Conservation (phyloP, 805 yeast species). For the Yarrowia osloensis region DNA sequence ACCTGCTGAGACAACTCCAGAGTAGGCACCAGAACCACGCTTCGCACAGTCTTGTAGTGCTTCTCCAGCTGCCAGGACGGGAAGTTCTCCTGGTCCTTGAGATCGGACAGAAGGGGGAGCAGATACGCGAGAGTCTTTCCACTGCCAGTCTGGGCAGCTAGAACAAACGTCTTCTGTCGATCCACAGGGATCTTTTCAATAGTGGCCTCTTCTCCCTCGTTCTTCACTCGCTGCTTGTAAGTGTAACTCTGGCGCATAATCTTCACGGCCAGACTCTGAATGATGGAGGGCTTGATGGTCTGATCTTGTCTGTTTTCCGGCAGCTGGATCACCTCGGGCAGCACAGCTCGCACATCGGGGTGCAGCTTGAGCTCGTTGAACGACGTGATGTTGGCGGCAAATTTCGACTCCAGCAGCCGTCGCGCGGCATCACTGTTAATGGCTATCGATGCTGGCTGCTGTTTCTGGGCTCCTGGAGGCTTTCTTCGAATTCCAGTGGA, state of each 20-base stretch:
- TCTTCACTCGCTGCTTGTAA: constrained; percentile 32
- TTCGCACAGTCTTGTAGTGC: constrained; percentile 54
- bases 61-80: constrained; percentile 44
- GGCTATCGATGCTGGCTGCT: constrained; percentile 28
- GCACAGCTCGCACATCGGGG: constrained; percentile 61
- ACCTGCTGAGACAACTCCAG: constrained; percentile 87
- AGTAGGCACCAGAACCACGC: constrained; percentile 84
- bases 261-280: constrained; percentile 75
- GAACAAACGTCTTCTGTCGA: constrained; percentile 58
- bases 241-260: constrained; percentile 49
- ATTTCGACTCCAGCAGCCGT: constrained; percentile 22
- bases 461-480: constrained; percentile 26
- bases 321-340: constrained; percentile 46
- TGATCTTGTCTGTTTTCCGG: constrained; percentile 48
- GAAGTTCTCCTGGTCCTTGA: constrained; percentile 57
- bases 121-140: constrained; percentile 95
- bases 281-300: constrained; percentile 63
- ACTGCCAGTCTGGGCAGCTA: constrained; percentile 97
- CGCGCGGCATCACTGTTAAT: constrained; percentile 10
- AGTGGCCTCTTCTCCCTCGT: constrained; percentile 31
- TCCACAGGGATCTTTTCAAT: constrained; percentile 39
- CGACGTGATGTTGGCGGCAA: constrained; percentile 51
- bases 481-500: constrained; percentile 10
- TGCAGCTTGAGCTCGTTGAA: constrained; percentile 69
- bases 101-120: constrained; percentile 68